Evolutionary conservation across 2,329 filamentous ascomycete species (phyloP), one percentile per base, ranked within the genome.

Genomic region (Trichophyton rubrum): DNA sequence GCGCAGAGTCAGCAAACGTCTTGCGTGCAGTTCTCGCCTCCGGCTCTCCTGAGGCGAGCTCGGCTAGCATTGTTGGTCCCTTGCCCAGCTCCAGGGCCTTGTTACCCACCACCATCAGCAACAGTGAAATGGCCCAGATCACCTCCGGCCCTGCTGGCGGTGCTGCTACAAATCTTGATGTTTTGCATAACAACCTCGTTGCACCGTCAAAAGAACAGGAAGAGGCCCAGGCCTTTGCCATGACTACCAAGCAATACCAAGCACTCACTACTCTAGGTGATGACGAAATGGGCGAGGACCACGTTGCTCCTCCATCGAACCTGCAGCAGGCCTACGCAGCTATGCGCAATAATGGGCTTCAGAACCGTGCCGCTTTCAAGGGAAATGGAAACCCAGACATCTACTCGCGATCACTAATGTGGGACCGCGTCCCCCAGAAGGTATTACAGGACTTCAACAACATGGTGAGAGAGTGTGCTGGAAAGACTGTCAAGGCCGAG

Each of bases 391-490:
- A 86, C 56, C 88, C 91, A 61, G 90, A 96, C 68, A 89, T 96
- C 47, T 96, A 96, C 77, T 95, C 91, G 38, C 84, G 92, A 61
- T 95, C 90, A 64, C 81, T 97, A 63, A 84, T 97, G 61, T 96
- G 90, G 89, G 90, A 96, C 70, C 89, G 91, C 74, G 91, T 97
- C 67, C 91, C 93, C 13, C 82, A 85, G 67, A 90, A 97, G 65
- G 90, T 97, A 56, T 90, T 99, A 59, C 85, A 86, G 67, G 90
- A 92, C 72, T 97, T 97, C 78, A 89, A 88, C 68, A 88, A 89
- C 74, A 90, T 95, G 82, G 88, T 96, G 67, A 84, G 87, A 65
- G 88, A 93, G 70, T 86, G 82, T 75, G 86, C 69, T 57, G 69
- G 69, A 6, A 47, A 62, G 33, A 65, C 69, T 17, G 67, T 70